Conservation (phyloP, 768 basidiomycete genomes). For the Tylopilus cervinicoccineus region DNA sequence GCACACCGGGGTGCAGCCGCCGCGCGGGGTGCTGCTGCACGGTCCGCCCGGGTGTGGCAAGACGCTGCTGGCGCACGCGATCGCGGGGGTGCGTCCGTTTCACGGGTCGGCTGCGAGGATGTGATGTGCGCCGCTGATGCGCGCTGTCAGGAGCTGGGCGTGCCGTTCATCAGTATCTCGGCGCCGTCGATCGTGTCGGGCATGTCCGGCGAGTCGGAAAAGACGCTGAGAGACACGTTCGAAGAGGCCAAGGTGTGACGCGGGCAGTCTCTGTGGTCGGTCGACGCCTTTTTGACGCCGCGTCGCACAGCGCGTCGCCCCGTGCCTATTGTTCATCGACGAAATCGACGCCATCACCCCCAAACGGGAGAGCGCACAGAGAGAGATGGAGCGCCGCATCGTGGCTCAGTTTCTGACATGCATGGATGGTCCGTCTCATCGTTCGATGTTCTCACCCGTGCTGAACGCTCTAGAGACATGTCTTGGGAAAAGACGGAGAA, state of each 20-base stretch:
- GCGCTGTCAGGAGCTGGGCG: constrained; percentile 68
- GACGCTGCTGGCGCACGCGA: constrained; percentile 89
- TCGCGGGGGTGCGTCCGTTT: constrained; percentile 75
- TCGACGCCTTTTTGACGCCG: neutral
- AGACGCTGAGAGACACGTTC: constrained; percentile 92
- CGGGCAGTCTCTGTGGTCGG: neutral
- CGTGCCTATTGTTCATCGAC: constrained; percentile 93
- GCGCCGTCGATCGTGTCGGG: constrained; percentile 96
- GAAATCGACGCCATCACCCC: constrained; percentile 98
- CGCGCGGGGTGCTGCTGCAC: constrained; percentile 87
- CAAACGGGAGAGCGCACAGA: constrained; percentile 94
- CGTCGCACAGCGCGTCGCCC: constrained; percentile 67
- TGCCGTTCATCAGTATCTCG: constrained; percentile 92
- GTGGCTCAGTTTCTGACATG: constrained; percentile 97
- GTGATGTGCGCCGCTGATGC: neutral
- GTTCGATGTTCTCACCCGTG: neutral
- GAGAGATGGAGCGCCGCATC: constrained; percentile 97
- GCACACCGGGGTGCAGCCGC: constrained; percentile 89
- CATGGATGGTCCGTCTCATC: constrained; percentile 79
- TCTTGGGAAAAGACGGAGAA: constrained; percentile 94
- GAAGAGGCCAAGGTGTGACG: constrained; percentile 85
- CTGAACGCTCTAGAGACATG: constrained; percentile 59
- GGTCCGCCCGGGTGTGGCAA: constrained; percentile 98
- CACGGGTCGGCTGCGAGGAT: neutral
- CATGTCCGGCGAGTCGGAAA: constrained; percentile 98